A percentile compares a stretch with the other conserved stretches of the same genome.
These are phyloP conservation scores for Aureobasidium musti DNA, from an alignment of 2,329 filamentous ascomycete species.

Conservation along the genomic window DNA sequence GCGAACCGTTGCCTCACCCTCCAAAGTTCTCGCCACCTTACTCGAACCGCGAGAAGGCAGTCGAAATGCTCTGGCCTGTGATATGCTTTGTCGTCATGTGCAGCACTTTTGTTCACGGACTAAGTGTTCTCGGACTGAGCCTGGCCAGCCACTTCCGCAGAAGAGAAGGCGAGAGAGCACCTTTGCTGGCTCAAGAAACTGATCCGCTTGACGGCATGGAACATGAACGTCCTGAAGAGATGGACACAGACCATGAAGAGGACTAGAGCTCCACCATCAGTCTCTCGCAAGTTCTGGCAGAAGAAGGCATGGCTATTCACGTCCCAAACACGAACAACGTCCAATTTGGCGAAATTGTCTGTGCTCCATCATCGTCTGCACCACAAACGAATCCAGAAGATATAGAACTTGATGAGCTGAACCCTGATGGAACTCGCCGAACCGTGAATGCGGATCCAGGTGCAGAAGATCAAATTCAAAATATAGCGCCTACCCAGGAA, in stretches of 20 bases:
- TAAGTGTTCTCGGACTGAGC: constrained; percentile 56
- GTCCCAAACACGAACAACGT: neutral
- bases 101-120: constrained; percentile 57
- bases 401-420: neutral
- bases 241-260: constrained; percentile 1
- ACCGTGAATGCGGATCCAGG: neutral
- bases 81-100: constrained; percentile 58
- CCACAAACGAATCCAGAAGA: neutral
- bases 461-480: neutral
- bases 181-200: constrained; percentile 53
- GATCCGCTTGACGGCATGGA: constrained; percentile 55
- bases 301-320: neutral
- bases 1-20: constrained; percentile 49
- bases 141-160: constrained; percentile 52
- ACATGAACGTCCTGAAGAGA: constrained; percentile 41
- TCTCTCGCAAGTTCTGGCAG: neutral
- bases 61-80: constrained; percentile 56
- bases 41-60: constrained; percentile 42
- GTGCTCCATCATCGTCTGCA: neutral
- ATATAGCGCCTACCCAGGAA: neutral
- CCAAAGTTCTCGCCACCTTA: constrained; percentile 42
- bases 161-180: constrained; percentile 51
- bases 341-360: neutral
- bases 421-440: neutral
- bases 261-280: neutral